Base-by-base conservation (phyloP, 345 rosid species). In the Triadica sebifera region DNA sequence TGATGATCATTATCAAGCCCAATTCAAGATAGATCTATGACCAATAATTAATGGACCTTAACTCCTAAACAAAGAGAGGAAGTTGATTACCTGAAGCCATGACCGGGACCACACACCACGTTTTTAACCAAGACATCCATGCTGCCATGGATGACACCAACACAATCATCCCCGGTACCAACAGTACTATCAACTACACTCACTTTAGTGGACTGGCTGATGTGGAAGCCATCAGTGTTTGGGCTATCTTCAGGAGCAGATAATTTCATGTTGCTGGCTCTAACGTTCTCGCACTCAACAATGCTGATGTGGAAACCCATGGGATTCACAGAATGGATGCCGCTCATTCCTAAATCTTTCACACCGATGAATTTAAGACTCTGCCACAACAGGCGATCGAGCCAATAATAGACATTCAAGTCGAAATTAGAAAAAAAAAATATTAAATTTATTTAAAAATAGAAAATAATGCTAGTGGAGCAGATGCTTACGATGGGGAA, bases 81-180 rank as follows among this genome's bases (percentile, higher is more conserved):
- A 29, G 34, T 29, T 29, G 6, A 43, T 43, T 77, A 90, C 96
- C 92, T 88, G 62, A 90, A 75, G 50, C 94, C 98, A 65, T 93
- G 96, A 39, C 98, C 98, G 0, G 96, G 94, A 66, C 96, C 96
- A 29, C 98, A 93, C 0, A 66, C 70, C 8, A 91, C 84, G 63
- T 78, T 83, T 43, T 78, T 80, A 52, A 93, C 67, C 22, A 53
- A 80, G 65, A 88, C 72, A 73, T 87, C 78, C 17, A 73, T 83
- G 77, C 79, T 74, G 17, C 98, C 94, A 34, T 86, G 94, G 20
- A 86, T 87, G 65, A 89, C 79, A 39, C 89, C 89, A 8, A 93
- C 41, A 56, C 98, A 90, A 53, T 93, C 96, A 63, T 93, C 96
- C 0, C 93, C 98, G 0, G 98, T 93, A 4, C 58, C 49, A 22